Evolutionary conservation across 164 flowering plant species (phyloP).

Genomic region (Stephania yunnanensis): DNA sequence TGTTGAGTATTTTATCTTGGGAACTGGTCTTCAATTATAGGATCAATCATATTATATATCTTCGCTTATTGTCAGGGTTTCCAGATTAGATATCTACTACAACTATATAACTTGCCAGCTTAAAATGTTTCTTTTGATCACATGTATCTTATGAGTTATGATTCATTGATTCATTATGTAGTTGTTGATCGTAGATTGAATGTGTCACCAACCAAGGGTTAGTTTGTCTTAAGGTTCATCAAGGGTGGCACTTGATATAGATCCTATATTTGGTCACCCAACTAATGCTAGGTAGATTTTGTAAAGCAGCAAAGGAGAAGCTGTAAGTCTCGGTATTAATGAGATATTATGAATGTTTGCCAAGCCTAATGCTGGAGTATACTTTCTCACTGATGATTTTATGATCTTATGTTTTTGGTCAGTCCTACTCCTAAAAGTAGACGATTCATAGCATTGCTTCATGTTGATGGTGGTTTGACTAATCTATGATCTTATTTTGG

Average conservation of each 20-base stretch:
- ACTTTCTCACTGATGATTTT: background rate
- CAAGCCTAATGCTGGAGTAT: background rate
- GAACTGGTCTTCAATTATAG: slow-evolving; percentile 20
- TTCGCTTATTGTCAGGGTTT: slow-evolving; percentile 12
- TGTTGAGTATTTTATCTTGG: slow-evolving; percentile 24
- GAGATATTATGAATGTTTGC: background rate
- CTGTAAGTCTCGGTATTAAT: background rate
- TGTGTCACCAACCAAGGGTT: slow-evolving; percentile 38
- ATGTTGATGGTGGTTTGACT: background rate
- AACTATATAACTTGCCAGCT: background rate
- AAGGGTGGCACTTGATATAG: slow-evolving; percentile 46
- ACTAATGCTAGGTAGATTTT: slow-evolving; percentile 17
- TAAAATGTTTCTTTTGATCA: background rate
- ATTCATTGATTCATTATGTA: slow-evolving; percentile 11
- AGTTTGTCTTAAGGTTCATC: slow-evolving; percentile 36
- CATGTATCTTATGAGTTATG: background rate
- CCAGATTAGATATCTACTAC: slow-evolving; percentile 16
- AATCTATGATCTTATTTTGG: background rate
- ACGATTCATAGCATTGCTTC: background rate
- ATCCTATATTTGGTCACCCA: slow-evolving; percentile 22
- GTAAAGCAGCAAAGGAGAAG: slow-evolving; percentile 1
- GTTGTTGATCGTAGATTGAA: slow-evolving; percentile 49
- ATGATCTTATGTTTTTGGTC: background rate
- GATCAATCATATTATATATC: slow-evolving; percentile 10
- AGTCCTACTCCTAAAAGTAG: background rate